These are phyloP conservation scores for Kwoniella dendrophila DNA, from an alignment of 768 basidiomycete genomes.

Conservation along the genomic window DNA sequence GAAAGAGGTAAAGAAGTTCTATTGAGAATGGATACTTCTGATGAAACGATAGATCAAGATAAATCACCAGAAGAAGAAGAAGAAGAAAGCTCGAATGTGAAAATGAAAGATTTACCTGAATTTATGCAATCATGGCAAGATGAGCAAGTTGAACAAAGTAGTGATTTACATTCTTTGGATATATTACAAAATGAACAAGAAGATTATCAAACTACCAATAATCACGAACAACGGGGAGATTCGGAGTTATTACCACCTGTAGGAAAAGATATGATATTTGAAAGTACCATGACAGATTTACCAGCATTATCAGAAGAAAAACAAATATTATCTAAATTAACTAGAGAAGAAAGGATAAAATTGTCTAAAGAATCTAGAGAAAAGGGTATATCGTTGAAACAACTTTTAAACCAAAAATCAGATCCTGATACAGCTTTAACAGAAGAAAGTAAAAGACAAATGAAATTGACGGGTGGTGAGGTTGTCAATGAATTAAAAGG, in stretches of 20 bases:
- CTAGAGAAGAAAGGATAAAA: conserved; percentile 44
- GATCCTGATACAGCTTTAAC: neutral
- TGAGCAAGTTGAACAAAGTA: neutral
- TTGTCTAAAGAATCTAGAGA: conserved; percentile 36
- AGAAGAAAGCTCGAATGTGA: neutral
- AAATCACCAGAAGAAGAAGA: neutral
- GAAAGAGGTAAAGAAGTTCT: conserved; percentile 43
- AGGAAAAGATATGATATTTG: conserved; percentile 47
- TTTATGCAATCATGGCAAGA: conserved; percentile 31
- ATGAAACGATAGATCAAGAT: neutral
- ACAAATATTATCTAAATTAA: conserved; percentile 22
- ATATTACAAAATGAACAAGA: neutral
- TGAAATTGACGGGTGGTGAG: conserved; percentile 14
- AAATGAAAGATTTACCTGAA: conserved; percentile 14
- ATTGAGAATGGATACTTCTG: conserved; percentile 13
- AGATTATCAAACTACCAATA: neutral
- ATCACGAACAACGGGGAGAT: neutral
- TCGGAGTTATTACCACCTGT: conserved; percentile 20
- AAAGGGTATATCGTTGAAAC: conserved; percentile 24
- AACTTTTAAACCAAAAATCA: conserved; percentile 3
- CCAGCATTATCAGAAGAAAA: conserved; percentile 3
- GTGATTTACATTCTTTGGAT: no score
- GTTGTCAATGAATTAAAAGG: conserved; percentile 23
- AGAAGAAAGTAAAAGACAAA: neutral
- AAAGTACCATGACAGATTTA: conserved; percentile 16